Conservation (phyloP, 768 basidiomycete genomes). For the Mycena olivaceomarginata region DNA sequence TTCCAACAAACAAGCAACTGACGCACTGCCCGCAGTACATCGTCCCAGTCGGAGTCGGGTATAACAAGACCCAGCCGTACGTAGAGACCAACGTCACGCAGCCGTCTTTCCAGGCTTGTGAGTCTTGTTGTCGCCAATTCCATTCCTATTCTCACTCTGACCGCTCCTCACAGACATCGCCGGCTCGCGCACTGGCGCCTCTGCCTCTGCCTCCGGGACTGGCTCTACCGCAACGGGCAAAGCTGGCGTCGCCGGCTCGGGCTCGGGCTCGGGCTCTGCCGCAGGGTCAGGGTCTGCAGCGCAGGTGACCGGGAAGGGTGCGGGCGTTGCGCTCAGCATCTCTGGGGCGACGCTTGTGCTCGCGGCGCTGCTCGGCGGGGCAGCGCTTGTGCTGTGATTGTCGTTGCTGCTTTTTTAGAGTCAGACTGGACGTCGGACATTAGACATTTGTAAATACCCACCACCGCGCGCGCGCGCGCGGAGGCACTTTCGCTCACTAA, state of each 20-base stretch:
- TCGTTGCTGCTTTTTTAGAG: background rate
- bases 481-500: too few relatives aligned
- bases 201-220: background rate
- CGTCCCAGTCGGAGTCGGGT: slow-evolving; percentile 71
- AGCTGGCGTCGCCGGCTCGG: background rate
- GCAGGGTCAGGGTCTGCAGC: background rate
- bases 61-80: slow-evolving; percentile 73
- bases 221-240: background rate
- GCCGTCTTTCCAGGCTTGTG: slow-evolving; percentile 70
- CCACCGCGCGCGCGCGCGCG: background rate
- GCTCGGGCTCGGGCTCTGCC: background rate
- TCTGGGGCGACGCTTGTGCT: background rate
- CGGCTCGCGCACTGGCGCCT: background rate
- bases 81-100: slow-evolving; percentile 65
- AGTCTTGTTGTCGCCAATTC: slow-evolving; percentile 28
- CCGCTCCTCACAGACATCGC: background rate
- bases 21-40: slow-evolving; percentile 55
- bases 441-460: background rate
- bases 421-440: too few relatives aligned
- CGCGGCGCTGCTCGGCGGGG: background rate
- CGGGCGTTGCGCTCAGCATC: background rate
- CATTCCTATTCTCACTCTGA: background rate
- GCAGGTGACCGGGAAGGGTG: background rate
- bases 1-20: background rate
- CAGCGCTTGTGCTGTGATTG: background rate